Evolutionary conservation across 257 asterid genomes (phyloP).

Genomic region (Plantago ovata): DNA sequence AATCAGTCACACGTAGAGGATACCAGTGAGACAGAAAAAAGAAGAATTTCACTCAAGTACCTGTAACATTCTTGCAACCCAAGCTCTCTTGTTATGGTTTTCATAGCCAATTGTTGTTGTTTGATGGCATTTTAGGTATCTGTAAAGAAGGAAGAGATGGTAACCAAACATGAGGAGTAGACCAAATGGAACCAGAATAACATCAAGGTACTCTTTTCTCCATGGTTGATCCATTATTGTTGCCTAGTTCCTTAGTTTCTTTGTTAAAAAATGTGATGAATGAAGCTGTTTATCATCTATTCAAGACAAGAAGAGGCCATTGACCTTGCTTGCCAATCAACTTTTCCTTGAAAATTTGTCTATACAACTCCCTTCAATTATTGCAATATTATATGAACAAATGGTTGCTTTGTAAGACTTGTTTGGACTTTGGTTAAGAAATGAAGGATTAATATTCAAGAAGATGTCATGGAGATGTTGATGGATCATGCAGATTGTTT

Average conservation of each 20-base stretch:
- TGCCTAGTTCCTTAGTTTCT: not conserved
- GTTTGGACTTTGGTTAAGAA: too few species aligned
- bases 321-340: too few species aligned
- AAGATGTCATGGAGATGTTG: too few species aligned
- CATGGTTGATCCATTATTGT: constrained; percentile 28
- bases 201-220: constrained; percentile 43
- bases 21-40: too few species aligned
- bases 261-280: not conserved
- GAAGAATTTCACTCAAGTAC: constrained; percentile 14
- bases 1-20: too few species aligned
- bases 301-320: too few species aligned
- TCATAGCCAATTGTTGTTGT: constrained; percentile 54
- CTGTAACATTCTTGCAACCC: constrained; percentile 56
- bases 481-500: too few species aligned
- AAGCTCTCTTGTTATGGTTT: constrained; percentile 53
- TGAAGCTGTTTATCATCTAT: not conserved
- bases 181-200: constrained; percentile 45
- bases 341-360: too few species aligned
- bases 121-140: constrained; percentile 40
- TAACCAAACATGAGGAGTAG: constrained; percentile 54
- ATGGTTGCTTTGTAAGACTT: too few species aligned
- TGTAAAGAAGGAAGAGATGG: constrained; percentile 50
- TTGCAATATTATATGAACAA: too few species aligned
- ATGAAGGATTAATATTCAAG: too few species aligned
- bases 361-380: too few species aligned